phyloP scores from a whole-genome alignment of 2,329 filamentous ascomycete species.

The Calonectria pauciramosa region DNA sequence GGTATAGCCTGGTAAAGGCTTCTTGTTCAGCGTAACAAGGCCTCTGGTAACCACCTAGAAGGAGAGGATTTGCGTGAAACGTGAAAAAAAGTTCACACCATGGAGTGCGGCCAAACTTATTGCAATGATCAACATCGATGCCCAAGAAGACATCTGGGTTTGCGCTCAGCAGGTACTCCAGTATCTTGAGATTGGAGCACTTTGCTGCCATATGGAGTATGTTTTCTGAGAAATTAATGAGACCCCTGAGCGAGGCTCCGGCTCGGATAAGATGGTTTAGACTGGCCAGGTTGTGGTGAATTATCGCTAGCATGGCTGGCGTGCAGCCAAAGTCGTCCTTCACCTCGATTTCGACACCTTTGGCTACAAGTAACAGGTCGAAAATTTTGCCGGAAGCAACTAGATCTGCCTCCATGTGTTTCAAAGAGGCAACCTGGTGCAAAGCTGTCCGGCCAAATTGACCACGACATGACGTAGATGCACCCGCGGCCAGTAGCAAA shows the following conservation, averaged over 20 bases:
- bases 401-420: fast-evolving
- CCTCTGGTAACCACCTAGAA: fast-evolving
- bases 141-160: not conserved
- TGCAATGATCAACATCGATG: not conserved
- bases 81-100: not conserved
- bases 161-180: not conserved
- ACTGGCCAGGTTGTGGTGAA: fast-evolving
- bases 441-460: not conserved
- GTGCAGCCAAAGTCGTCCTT: not conserved
- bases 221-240: not conserved
- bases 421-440: not conserved
- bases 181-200: not conserved
- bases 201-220: not conserved
- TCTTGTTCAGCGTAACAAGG: not conserved
- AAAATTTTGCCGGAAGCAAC: not conserved
- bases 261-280: not conserved
- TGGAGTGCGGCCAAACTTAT: fast-evolving
- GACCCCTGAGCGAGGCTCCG: not conserved
- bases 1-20: not conserved
- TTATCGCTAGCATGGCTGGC: not conserved
- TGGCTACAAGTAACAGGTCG: not conserved
- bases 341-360: not conserved
- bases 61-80: not conserved
- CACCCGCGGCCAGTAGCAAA: not conserved
- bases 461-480: not conserved